These are phyloP conservation scores for Xylaria hypoxylon DNA, from an alignment of 2,329 filamentous ascomycete genomes.

Conservation along the genomic window DNA sequence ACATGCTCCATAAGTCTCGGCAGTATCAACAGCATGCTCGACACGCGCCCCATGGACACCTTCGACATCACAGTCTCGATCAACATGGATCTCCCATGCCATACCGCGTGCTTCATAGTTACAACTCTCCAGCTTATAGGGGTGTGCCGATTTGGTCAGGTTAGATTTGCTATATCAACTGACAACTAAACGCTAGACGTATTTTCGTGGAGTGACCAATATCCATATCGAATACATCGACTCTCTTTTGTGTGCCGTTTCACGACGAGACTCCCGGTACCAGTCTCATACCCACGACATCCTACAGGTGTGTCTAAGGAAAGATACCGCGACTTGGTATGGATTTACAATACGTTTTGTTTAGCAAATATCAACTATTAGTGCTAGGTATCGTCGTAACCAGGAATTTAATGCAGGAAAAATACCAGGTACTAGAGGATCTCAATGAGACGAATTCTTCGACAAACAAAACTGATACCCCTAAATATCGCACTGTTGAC, in stretches of 20 bases:
- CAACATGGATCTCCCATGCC: slow-evolving; percentile 52
- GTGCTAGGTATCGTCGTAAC: slow-evolving; percentile 40
- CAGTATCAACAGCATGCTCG: slow-evolving; percentile 51
- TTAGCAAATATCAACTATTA: slow-evolving; percentile 42
- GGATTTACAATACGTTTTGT: slow-evolving; percentile 36
- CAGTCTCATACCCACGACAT: slow-evolving; percentile 13
- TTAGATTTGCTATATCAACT: slow-evolving; percentile 30
- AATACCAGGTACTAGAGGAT: slow-evolving; percentile 21
- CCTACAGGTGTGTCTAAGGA: not conserved
- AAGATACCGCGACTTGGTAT: slow-evolving; percentile 10
- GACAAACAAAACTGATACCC: slow-evolving; percentile 26
- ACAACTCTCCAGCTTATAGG: slow-evolving; percentile 68
- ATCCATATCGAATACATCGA: not conserved
- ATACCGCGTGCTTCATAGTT: slow-evolving; percentile 68
- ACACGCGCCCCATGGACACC: slow-evolving; percentile 53
- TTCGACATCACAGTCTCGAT: slow-evolving; percentile 55
- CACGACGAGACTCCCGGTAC: slow-evolving; percentile 1
- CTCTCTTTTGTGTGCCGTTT: slow-evolving; percentile 27
- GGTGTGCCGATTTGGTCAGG: slow-evolving; percentile 68
- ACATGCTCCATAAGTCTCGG: slow-evolving; percentile 46
- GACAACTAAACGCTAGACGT: slow-evolving; percentile 3
- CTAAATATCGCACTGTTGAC: not conserved
- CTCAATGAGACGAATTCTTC: slow-evolving; percentile 2
- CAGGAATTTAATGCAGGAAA: not conserved
- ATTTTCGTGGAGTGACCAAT: not conserved